Evolutionary conservation across 331 rosid genomes (phyloP).

Genomic region (Arachis monticola): DNA sequence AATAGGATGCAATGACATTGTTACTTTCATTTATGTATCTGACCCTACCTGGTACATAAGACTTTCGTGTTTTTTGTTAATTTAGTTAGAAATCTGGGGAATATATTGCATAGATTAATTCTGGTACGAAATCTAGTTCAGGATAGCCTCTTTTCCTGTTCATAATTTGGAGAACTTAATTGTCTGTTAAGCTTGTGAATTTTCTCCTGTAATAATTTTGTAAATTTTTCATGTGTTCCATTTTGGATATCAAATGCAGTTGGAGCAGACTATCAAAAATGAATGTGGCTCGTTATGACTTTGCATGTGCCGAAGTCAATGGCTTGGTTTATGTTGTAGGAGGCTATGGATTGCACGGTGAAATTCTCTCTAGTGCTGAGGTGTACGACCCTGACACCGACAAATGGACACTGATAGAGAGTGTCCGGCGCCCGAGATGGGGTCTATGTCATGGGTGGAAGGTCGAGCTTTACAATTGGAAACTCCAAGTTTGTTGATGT

Average conservation of each 20-base stretch:
- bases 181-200: constrained; percentile 1
- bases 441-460: constrained; percentile 94
- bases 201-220: background rate
- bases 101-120: constrained; percentile 1
- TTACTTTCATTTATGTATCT: too few species aligned
- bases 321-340: constrained; percentile 82
- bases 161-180: constrained; percentile 11
- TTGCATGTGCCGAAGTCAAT: constrained; percentile 78
- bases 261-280: constrained; percentile 75
- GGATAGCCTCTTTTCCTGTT: constrained; percentile 2
- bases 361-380: constrained; percentile 75
- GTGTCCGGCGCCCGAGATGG: constrained; percentile 87
- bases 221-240: background rate
- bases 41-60: too few species aligned
- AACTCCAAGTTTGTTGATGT: constrained; percentile 81
- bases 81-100: constrained; percentile 22
- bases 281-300: constrained; percentile 85
- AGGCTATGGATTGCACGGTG: constrained; percentile 67
- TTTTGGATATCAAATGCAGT: constrained; percentile 49
- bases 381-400: constrained; percentile 68
- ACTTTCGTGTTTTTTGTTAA: constrained; percentile 15
- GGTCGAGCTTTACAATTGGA: constrained; percentile 89
- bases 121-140: constrained; percentile 5
- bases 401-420: constrained; percentile 70
- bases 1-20: too few species aligned